Conservation (phyloP, 371 early-diverging fungal genomes). For the Blakeslea trispora region DNA sequence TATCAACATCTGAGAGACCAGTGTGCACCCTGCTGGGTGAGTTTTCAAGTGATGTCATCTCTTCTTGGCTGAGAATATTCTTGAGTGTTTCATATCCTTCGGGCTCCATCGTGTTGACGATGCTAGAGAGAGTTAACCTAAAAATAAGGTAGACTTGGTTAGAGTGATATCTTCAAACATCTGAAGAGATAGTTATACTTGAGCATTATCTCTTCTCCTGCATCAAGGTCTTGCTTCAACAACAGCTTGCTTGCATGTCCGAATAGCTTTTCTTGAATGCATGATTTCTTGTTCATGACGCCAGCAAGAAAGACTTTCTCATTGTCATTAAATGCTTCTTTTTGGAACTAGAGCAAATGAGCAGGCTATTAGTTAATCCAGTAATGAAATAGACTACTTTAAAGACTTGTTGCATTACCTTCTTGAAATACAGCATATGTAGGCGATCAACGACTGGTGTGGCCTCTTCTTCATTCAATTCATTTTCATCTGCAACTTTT, state of each 20-base stretch:
- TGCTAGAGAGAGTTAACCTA: too few relatives aligned
- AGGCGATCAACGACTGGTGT: background rate
- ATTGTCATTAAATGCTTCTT: background rate
- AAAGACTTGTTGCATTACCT: background rate
- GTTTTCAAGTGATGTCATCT: too few relatives aligned
- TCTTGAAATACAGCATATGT: background rate
- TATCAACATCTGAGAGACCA: too few relatives aligned
- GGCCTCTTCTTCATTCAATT: too few relatives aligned
- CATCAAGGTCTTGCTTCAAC: conserved; percentile 2
- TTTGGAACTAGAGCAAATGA: background rate
- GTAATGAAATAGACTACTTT: background rate
- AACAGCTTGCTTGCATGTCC: conserved; percentile 4
- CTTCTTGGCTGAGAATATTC: too few relatives aligned
- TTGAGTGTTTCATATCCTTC: too few relatives aligned
- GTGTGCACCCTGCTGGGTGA: too few relatives aligned
- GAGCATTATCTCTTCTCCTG: background rate
- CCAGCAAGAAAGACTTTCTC: background rate
- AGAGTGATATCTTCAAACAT: too few relatives aligned
- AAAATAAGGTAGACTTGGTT: too few relatives aligned
- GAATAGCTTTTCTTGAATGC: conserved; percentile 1
- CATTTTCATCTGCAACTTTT: too few relatives aligned
- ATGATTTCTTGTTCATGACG: background rate
- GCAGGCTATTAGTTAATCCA: background rate
- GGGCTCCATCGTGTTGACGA: too few relatives aligned
- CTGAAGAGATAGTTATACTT: too few relatives aligned